Evolutionary conservation across 140 eudicot genomes (phyloP), one percentile per base, ranked within the genome.

Genomic region (Oenanthe javanica): DNA sequence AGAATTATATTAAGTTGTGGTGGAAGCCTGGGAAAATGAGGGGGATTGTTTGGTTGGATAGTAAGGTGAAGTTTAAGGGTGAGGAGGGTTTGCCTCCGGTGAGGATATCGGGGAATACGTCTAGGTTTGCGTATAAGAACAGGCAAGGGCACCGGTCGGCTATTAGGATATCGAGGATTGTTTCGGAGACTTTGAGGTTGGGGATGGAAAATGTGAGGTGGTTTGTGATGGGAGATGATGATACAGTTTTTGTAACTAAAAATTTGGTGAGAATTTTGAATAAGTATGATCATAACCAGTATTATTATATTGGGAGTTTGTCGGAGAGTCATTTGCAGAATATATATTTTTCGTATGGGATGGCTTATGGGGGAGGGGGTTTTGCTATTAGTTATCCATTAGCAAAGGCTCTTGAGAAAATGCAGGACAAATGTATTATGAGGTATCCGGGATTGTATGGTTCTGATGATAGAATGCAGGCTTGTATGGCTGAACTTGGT

Each of bases 401-500:
- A 73, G 97, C 97, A 15, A 89, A 84, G 72, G 97, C 96, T 38
- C 80, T 95, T 40, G 92, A 77, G 86, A 92, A 88, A 84, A 92
- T 95, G 95, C 97, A 92, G 57, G 99, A 95, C 74, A 74, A 83
- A 66, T 95, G 99, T 77, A 92, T 95, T 12, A 95, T 89, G 81
- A 79, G 99, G 86, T 95, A 95, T 57, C 97, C 97, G 4, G 97
- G 88, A 15, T 73, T 95, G 81, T 95, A 92, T 78, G 99, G 97
- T 18, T 90, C 96, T 23, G 99, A 95, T 86, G 99, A 92, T 75
- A 85, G 99, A 83, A 89, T 95, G 89, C 97, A 92, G 86, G 99
- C 99, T 85, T 95, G 99, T 91, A 95, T 95, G 97, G 97, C 97
- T n/a, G 99, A 95, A 71, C 97, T 95, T 77, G 99, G 99, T 57